Evolutionary conservation across 1,284 basidiomycete genomes (phyloP).

Genomic region (Blastosporella zonata): DNA sequence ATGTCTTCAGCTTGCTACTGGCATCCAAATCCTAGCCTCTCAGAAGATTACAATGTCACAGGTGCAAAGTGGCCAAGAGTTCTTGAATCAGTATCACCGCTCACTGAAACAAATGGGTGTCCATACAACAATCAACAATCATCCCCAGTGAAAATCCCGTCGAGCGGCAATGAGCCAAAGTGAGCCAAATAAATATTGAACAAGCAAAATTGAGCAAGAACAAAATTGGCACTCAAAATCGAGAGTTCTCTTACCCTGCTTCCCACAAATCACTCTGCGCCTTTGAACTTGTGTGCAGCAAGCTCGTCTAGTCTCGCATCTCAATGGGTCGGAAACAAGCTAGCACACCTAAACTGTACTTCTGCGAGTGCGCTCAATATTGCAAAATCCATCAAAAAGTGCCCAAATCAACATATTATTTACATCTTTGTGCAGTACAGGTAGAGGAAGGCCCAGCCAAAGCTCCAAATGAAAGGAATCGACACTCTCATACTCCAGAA

Average conservation of each 20-base stretch:
- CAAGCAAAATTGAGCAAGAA: too few species aligned
- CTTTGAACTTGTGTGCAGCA: too few species aligned
- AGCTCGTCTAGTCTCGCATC: too few species aligned
- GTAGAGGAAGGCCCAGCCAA: not conserved
- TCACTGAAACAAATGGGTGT: conserved; percentile 17
- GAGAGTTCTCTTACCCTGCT: too few species aligned
- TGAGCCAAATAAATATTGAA: not conserved
- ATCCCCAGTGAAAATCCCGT: not conserved
- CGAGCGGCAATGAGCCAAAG: too few species aligned
- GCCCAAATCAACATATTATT: not conserved
- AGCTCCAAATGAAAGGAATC: too few species aligned
- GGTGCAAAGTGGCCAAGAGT: conserved; percentile 23
- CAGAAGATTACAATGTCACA: conserved; percentile 25
- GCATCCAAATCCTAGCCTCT: conserved; percentile 20
- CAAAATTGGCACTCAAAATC: too few species aligned
- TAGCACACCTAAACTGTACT: not conserved
- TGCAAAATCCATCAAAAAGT: not conserved
- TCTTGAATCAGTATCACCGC: conserved; percentile 23
- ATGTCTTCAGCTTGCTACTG: conserved; percentile 21
- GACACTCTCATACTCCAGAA: too few species aligned
- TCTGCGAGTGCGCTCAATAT: not conserved
- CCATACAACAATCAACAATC: conserved; percentile 28
- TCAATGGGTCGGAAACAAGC: not conserved
- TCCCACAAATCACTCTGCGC: too few species aligned
- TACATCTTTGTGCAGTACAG: not conserved